A percentile compares a stretch with the other conserved stretches of the same genome.
These are phyloP conservation scores for Cornus suecica DNA, from an alignment of 148 eudicot genomes.

Conservation along the genomic window DNA sequence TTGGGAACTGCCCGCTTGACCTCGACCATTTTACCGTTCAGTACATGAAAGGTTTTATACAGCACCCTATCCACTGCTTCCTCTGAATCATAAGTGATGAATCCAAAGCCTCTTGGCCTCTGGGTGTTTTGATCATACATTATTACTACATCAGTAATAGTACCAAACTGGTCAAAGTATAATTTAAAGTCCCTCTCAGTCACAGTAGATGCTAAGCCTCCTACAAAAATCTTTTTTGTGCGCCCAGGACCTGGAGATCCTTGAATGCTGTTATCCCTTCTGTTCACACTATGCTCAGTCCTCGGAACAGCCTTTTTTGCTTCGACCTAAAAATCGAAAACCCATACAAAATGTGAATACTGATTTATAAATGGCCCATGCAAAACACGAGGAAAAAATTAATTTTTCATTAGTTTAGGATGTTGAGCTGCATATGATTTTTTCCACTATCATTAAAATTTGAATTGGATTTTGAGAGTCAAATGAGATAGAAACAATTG, in stretches of 20 bases:
- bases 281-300: conserved; percentile 57
- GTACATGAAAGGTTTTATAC: conserved; percentile 82
- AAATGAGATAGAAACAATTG: not conserved
- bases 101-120: conserved; percentile 92
- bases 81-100: conserved; percentile 82
- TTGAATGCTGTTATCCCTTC: conserved; percentile 56
- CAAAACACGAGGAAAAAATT: not conserved
- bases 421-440: not conserved
- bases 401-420: not conserved
- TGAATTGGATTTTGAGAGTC: not conserved
- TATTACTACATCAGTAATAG: conserved; percentile 79
- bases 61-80: conserved; percentile 79
- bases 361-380: not conserved
- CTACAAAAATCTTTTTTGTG: conserved; percentile 86
- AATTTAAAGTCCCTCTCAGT: conserved; percentile 71
- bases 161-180: conserved; percentile 87
- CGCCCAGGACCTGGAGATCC: conserved; percentile 74
- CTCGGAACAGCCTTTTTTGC: conserved; percentile 92
- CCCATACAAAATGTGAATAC: not conserved
- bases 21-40: conserved; percentile 88
- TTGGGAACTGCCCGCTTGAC: conserved; percentile 92
- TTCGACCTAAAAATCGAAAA: conserved; percentile 57
- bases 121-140: conserved; percentile 96
- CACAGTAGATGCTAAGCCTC: conserved; percentile 87
- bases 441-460: not conserved